Evolutionary conservation across 2,329 filamentous ascomycete genomes (phyloP), one percentile per base, ranked within the genome.

Genomic region (Onygenales sp.): DNA sequence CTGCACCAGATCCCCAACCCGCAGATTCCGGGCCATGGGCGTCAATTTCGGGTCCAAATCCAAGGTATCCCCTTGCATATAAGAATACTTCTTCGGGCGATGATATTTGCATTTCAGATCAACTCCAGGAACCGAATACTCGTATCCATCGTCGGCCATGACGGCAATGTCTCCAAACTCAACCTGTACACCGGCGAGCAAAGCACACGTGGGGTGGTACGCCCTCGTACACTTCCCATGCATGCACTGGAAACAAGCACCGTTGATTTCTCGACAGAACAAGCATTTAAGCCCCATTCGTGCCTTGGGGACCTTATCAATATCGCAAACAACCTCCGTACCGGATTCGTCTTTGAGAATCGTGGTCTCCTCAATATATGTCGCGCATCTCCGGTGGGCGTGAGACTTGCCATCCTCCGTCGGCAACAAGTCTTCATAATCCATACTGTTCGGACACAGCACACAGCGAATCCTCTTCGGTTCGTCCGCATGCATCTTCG

Each of bases 191-290:
- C 93, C 93, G 37, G 91, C 92, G 21, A 92, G 85, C 6, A 90
- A 86, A 2, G 93, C 93, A 67, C 93, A 98, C 1, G 91, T 97
- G 13, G 92, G 88, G 67, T 98, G 93, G 70, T 96, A 98, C 7
- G 92, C 86, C 58, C 93, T 80, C 3, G 88, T 86, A 63, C 93
- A 98, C 68, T 95, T 97, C 74, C 91, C 92, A 61, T 89, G 86
- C 1, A 89, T 94, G 70, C 93, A 98, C 69, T 97, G 92, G 73
- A 98, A 94, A 71, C 92, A 96, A 13, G 89, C 89, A n/a, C 93
- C 93, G 54, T 87, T 87, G 69, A 93, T 94, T 34, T 90, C 94
- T 36, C 91, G 88, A 66, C 93, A 98, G 72, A 88, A 95, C 57
- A 95, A 83, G 69, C 93, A 98, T 70, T 95, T 95, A 60, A 97